A percentile compares a stretch with the other conserved stretches of the same genome.
Evolutionary conservation across 306 rosid genomes (phyloP).

Genomic region (Inga oerstediana): DNA sequence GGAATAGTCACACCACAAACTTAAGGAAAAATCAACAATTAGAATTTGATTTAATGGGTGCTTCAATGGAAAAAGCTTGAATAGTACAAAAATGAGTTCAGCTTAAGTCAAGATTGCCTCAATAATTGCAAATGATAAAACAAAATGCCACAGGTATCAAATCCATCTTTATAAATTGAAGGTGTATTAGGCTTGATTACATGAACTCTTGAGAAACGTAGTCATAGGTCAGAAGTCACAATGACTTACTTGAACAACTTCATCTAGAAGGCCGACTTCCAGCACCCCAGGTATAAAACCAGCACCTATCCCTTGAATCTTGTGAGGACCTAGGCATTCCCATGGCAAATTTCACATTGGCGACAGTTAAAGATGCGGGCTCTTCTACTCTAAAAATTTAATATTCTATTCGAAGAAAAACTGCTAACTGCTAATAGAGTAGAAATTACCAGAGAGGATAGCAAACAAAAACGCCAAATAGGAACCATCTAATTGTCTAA

Average conservation of each 20-base stretch:
- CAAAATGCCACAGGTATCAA: background rate
- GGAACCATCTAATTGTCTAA: background rate
- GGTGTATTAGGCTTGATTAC: background rate
- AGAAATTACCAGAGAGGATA: conserved; percentile 1
- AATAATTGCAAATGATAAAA: conserved; percentile 18
- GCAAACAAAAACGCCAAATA: conserved; percentile 4
- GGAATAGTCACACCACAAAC: background rate
- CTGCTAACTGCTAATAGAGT: background rate
- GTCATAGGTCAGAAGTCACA: conserved; percentile 22
- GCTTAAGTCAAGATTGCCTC: background rate
- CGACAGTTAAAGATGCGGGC: conserved; percentile 16
- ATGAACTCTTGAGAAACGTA: conserved; percentile 1
- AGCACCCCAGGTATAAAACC: conserved; percentile 86
- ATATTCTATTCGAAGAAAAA: conserved; percentile 22
- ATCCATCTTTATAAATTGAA: background rate
- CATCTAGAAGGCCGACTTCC: conserved; percentile 67
- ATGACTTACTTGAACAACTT: conserved; percentile 69
- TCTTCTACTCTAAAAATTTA: background rate
- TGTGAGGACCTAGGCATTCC: conserved; percentile 75
- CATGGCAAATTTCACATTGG: conserved; percentile 26
- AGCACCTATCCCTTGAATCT: conserved; percentile 94
- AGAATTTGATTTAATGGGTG: conserved; percentile 16
- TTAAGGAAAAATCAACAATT: background rate
- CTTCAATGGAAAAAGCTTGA: conserved; percentile 10
- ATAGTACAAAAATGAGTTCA: background rate